Evolutionary conservation across 495 filamentous ascomycete genomes (phyloP).

Genomic region (Cryomyces minteri): DNA sequence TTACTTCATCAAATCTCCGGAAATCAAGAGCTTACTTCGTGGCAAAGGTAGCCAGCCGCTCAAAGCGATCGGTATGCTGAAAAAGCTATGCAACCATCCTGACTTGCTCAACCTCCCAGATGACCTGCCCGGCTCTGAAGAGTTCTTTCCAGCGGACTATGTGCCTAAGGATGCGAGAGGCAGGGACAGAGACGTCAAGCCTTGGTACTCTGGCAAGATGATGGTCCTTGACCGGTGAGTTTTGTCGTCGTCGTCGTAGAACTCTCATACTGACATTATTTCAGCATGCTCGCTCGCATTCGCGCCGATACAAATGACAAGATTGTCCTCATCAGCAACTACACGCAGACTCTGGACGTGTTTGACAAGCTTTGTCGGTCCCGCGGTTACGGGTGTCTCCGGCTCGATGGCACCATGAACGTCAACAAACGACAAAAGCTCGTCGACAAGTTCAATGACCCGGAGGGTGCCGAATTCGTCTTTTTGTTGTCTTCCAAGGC

Average conservation of each 20-base stretch:
- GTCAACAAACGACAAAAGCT: slow-evolving; percentile 93
- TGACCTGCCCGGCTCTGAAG: slow-evolving; percentile 77
- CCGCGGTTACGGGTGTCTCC: slow-evolving; percentile 66
- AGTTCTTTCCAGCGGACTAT: slow-evolving; percentile 73
- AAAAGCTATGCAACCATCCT: slow-evolving; percentile 97
- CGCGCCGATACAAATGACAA: slow-evolving; percentile 96
- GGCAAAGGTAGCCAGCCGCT: slow-evolving; percentile 94
- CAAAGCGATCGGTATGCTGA: slow-evolving; percentile 89
- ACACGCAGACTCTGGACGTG: slow-evolving; percentile 88
- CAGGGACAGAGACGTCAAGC: slow-evolving; percentile 77
- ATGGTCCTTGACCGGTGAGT: slow-evolving; percentile 66
- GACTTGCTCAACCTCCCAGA: slow-evolving; percentile 72
- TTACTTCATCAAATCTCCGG: slow-evolving; percentile 88
- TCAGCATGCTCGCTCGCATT: slow-evolving; percentile 80
- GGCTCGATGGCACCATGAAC: slow-evolving; percentile 93
- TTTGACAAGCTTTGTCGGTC: slow-evolving; percentile 82
- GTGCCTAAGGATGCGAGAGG: slow-evolving; percentile 73
- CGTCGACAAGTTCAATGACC: slow-evolving; percentile 97
- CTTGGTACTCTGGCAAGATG: slow-evolving; percentile 98
- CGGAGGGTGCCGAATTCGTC: slow-evolving; percentile 75
- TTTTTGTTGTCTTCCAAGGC: slow-evolving; percentile 94
- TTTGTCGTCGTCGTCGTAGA: neutral
- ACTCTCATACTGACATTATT: neutral
- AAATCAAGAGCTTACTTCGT: slow-evolving; percentile 78
- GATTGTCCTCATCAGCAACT: slow-evolving; percentile 97